Evolutionary conservation across 352 stramenopile species (phyloP), one percentile per base, ranked within the genome.

Genomic region (Globisporangium parvum): DNA sequence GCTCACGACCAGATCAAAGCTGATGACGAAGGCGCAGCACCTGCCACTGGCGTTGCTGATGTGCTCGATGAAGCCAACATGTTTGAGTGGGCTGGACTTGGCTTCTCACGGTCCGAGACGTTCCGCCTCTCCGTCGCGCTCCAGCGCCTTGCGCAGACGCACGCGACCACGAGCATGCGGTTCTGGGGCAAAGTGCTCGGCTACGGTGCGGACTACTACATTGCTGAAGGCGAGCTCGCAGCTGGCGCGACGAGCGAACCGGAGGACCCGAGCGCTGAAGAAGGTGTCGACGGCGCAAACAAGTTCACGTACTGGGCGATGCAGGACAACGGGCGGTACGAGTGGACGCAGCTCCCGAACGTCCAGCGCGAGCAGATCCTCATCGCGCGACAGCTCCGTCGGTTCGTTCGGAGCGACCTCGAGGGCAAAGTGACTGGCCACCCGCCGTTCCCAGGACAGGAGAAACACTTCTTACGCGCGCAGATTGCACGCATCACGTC

Each of bases 241-340:
- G 15, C 39, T 2, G 62, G 61, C 4, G 31, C 31, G 11, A 52
- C 62, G 10, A 70, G 74, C 51, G 67, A 87, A 39, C 75, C 75
- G 0, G 84, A 95, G 33, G 88, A 95, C 42, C 56, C 59, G 12
- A 73, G 88, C 18, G 83, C 85, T 0, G 73, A 88, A 40, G 77
- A 93, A 68, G 83, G 81, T 1, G 62, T 59, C 12, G 60, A 64
- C 15, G 90, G 90, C 5, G 74, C 62, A 31, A 97, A 97, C 69
- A 93, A 92, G 56, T 88, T 87, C 58, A 96, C 86, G 14, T 97
- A 96, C 65, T 97, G 85, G 85, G 86, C 83, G 3, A 85, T 91
- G 78, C 84, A 85, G 55, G 83, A 90, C 63, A 69, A 91, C 44
- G 77, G 79, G n/a, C 55, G 42, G 41, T 93, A 90, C 62, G 62